Conservation (phyloP, 2,329 filamentous ascomycete genomes). For the Claviceps sp. region DNA sequence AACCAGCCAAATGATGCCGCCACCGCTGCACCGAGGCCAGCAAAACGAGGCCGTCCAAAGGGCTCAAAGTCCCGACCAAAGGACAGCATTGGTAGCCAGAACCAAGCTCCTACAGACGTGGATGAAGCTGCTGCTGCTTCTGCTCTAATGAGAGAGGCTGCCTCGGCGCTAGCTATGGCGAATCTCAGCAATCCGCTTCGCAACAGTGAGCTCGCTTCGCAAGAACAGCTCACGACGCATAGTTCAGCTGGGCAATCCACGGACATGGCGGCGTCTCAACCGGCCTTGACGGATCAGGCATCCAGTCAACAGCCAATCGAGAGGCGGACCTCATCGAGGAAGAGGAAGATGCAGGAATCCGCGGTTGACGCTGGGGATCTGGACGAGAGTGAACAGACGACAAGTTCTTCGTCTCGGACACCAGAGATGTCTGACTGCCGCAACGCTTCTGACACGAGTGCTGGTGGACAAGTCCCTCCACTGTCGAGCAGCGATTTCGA, state of each 20-base stretch:
- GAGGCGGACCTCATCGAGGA: neutral
- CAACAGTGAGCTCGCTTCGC: neutral
- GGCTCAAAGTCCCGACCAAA: slow-evolving; percentile 32
- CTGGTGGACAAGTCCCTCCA: neutral
- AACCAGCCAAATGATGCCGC: slow-evolving; percentile 7
- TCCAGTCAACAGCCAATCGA: neutral
- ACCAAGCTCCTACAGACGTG: neutral
- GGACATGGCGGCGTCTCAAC: neutral
- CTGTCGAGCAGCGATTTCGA: neutral
- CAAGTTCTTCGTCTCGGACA: neutral
- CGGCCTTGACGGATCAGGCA: neutral
- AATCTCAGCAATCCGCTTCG: neutral
- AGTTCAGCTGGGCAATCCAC: neutral
- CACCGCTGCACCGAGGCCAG: slow-evolving; percentile 13
- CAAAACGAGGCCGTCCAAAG: slow-evolving; percentile 28
- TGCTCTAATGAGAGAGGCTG: neutral
- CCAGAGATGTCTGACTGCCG: slow-evolving; percentile 1
- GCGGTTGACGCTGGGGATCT: neutral
- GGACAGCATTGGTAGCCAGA: slow-evolving; percentile 4
- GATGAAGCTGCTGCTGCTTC: neutral
- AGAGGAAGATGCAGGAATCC: slow-evolving; percentile 1
- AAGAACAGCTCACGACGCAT: neutral
- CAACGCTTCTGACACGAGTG: neutral
- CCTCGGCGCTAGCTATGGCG: neutral
- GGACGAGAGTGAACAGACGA: neutral